Base-by-base conservation (phyloP, 2,329 filamentous ascomycete genomes). In the Coniochaeta prunicola region DNA sequence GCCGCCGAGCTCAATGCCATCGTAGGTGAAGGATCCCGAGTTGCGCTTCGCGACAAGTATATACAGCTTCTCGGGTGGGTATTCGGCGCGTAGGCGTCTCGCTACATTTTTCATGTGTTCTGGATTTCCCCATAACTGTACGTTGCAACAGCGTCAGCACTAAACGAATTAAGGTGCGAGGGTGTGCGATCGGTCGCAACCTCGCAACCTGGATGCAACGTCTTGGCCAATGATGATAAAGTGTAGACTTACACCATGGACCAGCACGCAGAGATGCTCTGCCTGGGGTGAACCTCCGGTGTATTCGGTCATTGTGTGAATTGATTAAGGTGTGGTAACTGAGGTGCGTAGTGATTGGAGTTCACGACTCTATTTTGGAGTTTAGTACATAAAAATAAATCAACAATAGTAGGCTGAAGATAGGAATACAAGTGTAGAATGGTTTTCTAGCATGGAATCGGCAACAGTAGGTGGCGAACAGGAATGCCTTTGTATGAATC, bases 61-160 rank as follows among this genome's bases (percentile, higher is more conserved):
- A 68, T 91, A 83, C 21, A 93, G 76, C 63, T 81, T 74, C 60
- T 90, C 86, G 63, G 81, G 77, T 1, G 84, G 70, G 67, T 88
- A 79, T 60, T 81, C 76, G 28, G 80, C 79, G 61, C 86, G 83
- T 8, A 94, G 74, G 9, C 81, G 78, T 62, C 85, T 84, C 59
- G 86, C 87, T 60, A 93, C 77, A 59, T 83, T 85, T 61, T 78
- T 78, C 73, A 93, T 82, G 71, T 94, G 89, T 54, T 78, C 77
- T 1, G 90, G 90, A 63, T 91, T 90, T 21, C 90, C 90, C 90
- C 90, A 93, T 64, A 92, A 79, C 74, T 90, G 64, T 12, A 17
- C 2, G 6, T 21, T 33, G 38, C 77, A 60, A 36, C 54, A 15
- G 28, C 10, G 58, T 63, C 30, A 66, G 63, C 54, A 30, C 21